phyloP scores from a whole-genome alignment of 2,329 filamentous ascomycete genomes.

The Ophiostoma fasciatum region DNA sequence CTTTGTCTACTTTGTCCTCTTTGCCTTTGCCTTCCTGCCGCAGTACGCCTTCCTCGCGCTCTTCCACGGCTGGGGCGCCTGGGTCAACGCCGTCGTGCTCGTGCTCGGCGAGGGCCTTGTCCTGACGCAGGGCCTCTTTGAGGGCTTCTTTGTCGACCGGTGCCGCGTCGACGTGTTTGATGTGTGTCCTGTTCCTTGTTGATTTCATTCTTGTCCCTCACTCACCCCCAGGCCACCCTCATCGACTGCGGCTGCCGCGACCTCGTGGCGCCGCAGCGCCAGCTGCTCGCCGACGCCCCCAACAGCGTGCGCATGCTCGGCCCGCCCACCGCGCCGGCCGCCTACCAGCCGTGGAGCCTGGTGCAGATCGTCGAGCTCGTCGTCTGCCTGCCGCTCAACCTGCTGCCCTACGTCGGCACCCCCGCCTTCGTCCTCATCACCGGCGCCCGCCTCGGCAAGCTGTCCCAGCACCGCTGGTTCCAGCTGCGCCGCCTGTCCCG shows the following conservation, averaged over 20 bases:
- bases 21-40: slow-evolving; percentile 76
- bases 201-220: background rate
- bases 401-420: slow-evolving; percentile 70
- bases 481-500: slow-evolving; percentile 61
- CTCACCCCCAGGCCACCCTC: slow-evolving; percentile 43
- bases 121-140: slow-evolving; percentile 54
- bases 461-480: slow-evolving; percentile 87
- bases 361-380: slow-evolving; percentile 83
- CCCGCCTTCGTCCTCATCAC: slow-evolving; percentile 80
- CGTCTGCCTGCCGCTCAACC: slow-evolving; percentile 65
- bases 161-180: slow-evolving; percentile 73
- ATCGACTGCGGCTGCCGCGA: slow-evolving; percentile 58
- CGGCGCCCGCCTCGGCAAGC: slow-evolving; percentile 71
- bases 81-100: slow-evolving; percentile 75
- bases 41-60: slow-evolving; percentile 80
- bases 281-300: slow-evolving; percentile 51
- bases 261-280: slow-evolving; percentile 51
- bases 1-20: slow-evolving; percentile 72
- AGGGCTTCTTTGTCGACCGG: slow-evolving; percentile 71
- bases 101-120: slow-evolving; percentile 72
- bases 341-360: slow-evolving; percentile 79
- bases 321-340: slow-evolving; percentile 58
- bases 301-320: slow-evolving; percentile 69
- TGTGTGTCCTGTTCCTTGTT: slow-evolving; percentile 25
- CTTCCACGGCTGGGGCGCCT: slow-evolving; percentile 79